A percentile compares a stretch with the other conserved stretches of the same genome.
Evolutionary conservation across 1,139 yeast genomes (phyloP).

Genomic region (Diutina rugosa): DNA sequence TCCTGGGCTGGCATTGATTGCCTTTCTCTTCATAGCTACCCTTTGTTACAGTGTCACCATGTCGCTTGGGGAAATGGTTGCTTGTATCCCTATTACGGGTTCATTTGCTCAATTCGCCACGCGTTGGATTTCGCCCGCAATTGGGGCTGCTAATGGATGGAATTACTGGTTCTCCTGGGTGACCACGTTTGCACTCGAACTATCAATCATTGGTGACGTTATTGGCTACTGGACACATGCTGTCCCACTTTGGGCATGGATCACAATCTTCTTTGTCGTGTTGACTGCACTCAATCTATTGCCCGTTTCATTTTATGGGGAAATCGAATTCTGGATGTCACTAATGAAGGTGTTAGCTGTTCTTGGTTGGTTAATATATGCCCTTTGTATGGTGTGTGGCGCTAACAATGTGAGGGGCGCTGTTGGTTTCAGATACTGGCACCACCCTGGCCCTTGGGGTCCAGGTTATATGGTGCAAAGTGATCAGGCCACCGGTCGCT

Average conservation of each 20-base stretch:
- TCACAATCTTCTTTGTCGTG: slow-evolving; percentile 8
- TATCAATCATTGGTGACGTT: slow-evolving; percentile 10
- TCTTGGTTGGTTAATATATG: background rate
- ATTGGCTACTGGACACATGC: slow-evolving; percentile 8
- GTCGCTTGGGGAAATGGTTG: slow-evolving; percentile 50
- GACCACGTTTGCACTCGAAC: slow-evolving; percentile 14
- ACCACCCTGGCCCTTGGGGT: slow-evolving; percentile 84
- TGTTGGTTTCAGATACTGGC: slow-evolving; percentile 82
- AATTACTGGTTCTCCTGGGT: slow-evolving; percentile 18
- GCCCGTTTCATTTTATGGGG: slow-evolving; percentile 13
- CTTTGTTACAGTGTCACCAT: slow-evolving; percentile 46
- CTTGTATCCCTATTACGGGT: slow-evolving; percentile 52
- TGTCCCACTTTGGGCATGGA: slow-evolving; percentile 5
- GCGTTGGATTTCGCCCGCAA: slow-evolving; percentile 13
- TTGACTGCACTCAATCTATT: slow-evolving; percentile 11
- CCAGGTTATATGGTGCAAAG: slow-evolving; percentile 33
- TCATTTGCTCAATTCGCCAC: slow-evolving; percentile 49
- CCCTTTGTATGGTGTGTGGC: slow-evolving; percentile 40
- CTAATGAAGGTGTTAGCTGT: background rate
- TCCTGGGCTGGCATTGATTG: slow-evolving; percentile 46
- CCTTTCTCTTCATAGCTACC: slow-evolving; percentile 39
- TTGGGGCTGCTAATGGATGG: slow-evolving; percentile 11
- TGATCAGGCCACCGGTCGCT: slow-evolving; percentile 38
- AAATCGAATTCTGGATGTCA: slow-evolving; percentile 9
- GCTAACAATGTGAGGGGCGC: slow-evolving; percentile 53